Evolutionary conservation across 495 filamentous ascomycete genomes (phyloP), one percentile per base, ranked within the genome.

Genomic region (Thermochaetoides thermophila): DNA sequence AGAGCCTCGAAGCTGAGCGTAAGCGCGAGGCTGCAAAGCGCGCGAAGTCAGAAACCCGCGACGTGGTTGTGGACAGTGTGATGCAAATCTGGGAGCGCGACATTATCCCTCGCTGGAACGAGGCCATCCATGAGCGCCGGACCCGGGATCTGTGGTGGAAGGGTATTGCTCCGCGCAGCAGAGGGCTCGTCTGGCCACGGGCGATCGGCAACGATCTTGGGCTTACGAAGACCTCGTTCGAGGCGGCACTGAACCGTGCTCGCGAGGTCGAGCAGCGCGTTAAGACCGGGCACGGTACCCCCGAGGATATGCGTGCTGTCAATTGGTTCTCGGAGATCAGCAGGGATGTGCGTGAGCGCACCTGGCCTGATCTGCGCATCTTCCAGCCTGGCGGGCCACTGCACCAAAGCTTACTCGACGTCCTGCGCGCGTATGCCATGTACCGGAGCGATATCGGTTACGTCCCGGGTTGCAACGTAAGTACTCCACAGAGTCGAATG

Each of bases 391-490:
- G 72, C 13, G 81, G 69, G 1, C 84, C 85, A 2, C 57, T 93
- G n/a, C 73, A 89, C 40, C 61, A 73, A 22, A 71, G 68, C 20
- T 62, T 96, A 9, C 55, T 81, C 16, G 79, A 96, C 55, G 76
- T 96, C 3, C 62, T 94, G 31, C 70, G 77, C 40, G 89, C 89
- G 5, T 95, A 95, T 52, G 72, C 74, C 26, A 84, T 91, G 81
- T 96, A 97, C 56, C 73, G 89, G 38, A 78, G 74, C 40, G 89
- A 97, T 53, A 82, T 96, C 39, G 87, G 87, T 40, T 94, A 92
- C 42, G 70, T 86, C 32, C 71, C 74, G 35, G 85, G 87, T 36
- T 82, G 82, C 42, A 85, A 92, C 54, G 77, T 81, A 53, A 65
- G 73, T 59, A 21, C 13, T 27, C 10, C 13, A n/a, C n/a, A n/a